These are phyloP conservation scores for Hygrocybe punicea DNA, from an alignment of 768 basidiomycete genomes.

Conservation along the genomic window DNA sequence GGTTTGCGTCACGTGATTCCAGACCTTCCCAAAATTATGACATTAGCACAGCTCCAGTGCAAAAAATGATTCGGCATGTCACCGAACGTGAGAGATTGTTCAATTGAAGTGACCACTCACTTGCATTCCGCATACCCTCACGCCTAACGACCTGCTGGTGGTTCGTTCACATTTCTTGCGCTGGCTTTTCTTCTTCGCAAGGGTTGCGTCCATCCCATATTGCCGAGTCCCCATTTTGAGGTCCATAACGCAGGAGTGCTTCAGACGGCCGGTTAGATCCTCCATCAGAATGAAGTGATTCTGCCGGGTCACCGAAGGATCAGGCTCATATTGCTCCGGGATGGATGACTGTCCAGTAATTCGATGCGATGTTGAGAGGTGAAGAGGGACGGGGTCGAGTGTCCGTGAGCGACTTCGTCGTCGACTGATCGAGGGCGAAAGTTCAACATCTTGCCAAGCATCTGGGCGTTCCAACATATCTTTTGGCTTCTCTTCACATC, in stretches of 20 bases:
- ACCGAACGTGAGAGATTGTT: neutral
- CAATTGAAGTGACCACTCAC: conserved; percentile 46
- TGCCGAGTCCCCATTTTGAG: conserved; percentile 99
- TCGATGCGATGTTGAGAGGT: conserved; percentile 24
- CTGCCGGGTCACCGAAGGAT: conserved; percentile 68
- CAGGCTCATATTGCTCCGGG: conserved; percentile 33
- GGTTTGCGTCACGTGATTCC: conserved; percentile 79
- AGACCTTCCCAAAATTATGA: conserved; percentile 57
- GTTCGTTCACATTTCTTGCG: conserved; percentile 97
- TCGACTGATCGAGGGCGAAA: conserved; percentile 39
- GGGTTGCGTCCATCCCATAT: conserved; percentile 92
- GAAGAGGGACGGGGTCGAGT: conserved; percentile 23
- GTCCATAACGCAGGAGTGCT: conserved; percentile 92
- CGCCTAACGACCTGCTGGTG: conserved; percentile 86
- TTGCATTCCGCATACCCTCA: conserved; percentile 98
- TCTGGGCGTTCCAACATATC: conserved; percentile 15
- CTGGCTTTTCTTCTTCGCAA: conserved; percentile 95
- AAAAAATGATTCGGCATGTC: conserved; percentile 1
- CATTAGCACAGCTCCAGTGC: conserved; percentile 10
- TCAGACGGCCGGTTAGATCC: conserved; percentile 89
- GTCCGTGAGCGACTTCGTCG: conserved; percentile 44
- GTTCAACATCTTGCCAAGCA: conserved; percentile 22
- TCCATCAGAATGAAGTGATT: conserved; percentile 99
- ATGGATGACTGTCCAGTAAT: conserved; percentile 29
- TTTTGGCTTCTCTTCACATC: conserved; percentile 32